These are phyloP conservation scores for Boletellus deceptivus DNA, from an alignment of 1,284 basidiomycete species.

Conservation along the genomic window DNA sequence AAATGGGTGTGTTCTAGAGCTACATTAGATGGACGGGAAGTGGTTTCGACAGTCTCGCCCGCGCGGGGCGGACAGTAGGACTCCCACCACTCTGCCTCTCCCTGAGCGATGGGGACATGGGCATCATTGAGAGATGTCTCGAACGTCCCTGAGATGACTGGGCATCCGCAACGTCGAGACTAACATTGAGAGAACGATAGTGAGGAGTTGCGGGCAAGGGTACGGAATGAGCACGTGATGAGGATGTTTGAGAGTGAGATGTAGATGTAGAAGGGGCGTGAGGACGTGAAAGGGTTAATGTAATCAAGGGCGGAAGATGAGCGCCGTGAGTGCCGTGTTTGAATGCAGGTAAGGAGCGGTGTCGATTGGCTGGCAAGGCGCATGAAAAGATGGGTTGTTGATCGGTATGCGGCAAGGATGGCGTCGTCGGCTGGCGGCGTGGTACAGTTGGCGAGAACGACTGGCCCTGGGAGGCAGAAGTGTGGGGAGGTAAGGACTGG, in stretches of 20 bases:
- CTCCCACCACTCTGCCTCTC: constrained; percentile 1
- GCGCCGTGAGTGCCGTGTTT: constrained; percentile 3
- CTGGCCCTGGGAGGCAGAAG: background rate
- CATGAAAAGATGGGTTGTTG: background rate
- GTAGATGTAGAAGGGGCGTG: background rate
- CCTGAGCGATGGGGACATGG: constrained; percentile 9
- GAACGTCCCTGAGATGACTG: constrained; percentile 1
- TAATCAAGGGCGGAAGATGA: background rate
- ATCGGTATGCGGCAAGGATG: background rate
- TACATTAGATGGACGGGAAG: constrained; percentile 24
- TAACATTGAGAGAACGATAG: background rate
- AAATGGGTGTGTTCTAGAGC: background rate
- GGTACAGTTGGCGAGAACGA: constrained; percentile 4
- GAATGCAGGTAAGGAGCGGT: constrained; percentile 25
- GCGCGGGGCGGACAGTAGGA: constrained; percentile 2
- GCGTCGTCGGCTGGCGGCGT: constrained; percentile 12
- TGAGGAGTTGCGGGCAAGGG: background rate
- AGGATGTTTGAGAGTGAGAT: constrained; percentile 6
- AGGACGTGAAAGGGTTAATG: constrained; percentile 2
- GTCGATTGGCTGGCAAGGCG: constrained; percentile 16
- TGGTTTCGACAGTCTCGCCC: constrained; percentile 20
- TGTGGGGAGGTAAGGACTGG: constrained; percentile 7
- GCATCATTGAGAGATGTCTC: constrained; percentile 25
- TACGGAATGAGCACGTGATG: constrained; percentile 7
- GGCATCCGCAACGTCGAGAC: background rate